Evolutionary conservation across 768 basidiomycete species (phyloP), one percentile per base, ranked within the genome.

Genomic region (Tylopilus sp.): DNA sequence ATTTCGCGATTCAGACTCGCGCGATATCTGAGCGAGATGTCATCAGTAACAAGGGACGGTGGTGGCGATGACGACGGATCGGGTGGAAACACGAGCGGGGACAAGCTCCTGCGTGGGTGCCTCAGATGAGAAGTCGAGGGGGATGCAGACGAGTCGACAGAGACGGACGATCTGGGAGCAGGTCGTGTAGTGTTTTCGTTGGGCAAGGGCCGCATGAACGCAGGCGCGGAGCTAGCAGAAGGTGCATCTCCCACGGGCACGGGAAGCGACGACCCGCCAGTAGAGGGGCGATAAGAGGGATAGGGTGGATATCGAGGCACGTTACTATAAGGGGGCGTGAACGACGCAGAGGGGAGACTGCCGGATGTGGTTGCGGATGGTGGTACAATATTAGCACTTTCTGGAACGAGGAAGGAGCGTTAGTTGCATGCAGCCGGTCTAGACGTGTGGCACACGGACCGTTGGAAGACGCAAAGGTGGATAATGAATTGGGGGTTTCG

Each of bases 261-360:
- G 41, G 55, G 45, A 45, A 55, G 57, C 28, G 60, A 64, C 6
- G 60, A 49, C 22, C 45, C 58, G 43, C 42, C 47, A 5, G 22
- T 16, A 43, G 59, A 45, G 22, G 59, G 57, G 55, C 52, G 68
- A 60, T 65, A 61, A 54, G 70, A 52, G n/a, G 63, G 57, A 52
- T 52, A 50, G 42, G 56, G 60, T 28, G 59, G 59, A 50, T 57
- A 56, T 43, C 65, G 60, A 42, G 62, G 37, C 22, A 42, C 4
- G 55, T 62, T 68, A 52, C 66, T 38, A 66, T 47, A 68, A 46
- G 31, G 19, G 53, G 64, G 53, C 33, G 50, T 33, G 34, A 63
- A 58, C 16, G 60, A 54, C 45, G 53, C 10, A 36, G 65, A 61
- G 36, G 64, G 61, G 58, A 52, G 17, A 29, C 21, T 29, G 19